Evolutionary conservation across 2,329 filamentous ascomycete species (phyloP).

Genomic region (Diplodia intermedia): DNA sequence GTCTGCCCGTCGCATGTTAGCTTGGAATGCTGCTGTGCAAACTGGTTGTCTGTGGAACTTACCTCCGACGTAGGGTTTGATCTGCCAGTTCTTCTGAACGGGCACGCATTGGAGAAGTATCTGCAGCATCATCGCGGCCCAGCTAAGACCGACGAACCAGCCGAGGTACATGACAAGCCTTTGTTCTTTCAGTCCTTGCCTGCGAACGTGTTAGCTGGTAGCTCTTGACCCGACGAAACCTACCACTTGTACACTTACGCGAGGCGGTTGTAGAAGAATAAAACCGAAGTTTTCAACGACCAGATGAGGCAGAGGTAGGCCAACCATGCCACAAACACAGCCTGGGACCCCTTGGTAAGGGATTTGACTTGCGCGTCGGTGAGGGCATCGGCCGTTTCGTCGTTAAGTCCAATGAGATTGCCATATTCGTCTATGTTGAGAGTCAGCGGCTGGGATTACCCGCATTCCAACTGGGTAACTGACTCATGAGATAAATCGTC

Average conservation of each 20-base stretch:
- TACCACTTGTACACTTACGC: slow-evolving; percentile 50
- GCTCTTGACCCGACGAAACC: slow-evolving; percentile 26
- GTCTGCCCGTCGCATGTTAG: slow-evolving; percentile 28
- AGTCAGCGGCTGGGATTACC: neutral
- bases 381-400: slow-evolving; percentile 42
- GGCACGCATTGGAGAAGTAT: slow-evolving; percentile 46
- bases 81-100: slow-evolving; percentile 51
- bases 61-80: slow-evolving; percentile 52
- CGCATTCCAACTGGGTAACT: neutral
- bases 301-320: slow-evolving; percentile 54
- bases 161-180: neutral
- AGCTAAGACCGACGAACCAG: slow-evolving; percentile 41
- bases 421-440: slow-evolving; percentile 1
- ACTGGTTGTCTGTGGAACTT: neutral
- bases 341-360: slow-evolving; percentile 46
- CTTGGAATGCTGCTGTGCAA: no score
- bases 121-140: slow-evolving; percentile 44
- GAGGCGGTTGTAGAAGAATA: slow-evolving; percentile 54
- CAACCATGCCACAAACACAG: slow-evolving; percentile 50
- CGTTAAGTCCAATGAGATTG: slow-evolving; percentile 17
- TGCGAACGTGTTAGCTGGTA: neutral
- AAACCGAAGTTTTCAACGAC: slow-evolving; percentile 52
- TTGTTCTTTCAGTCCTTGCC: slow-evolving; percentile 10
- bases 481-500: slow-evolving; percentile 9
- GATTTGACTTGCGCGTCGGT: slow-evolving; percentile 41